Conservation (phyloP, 176 grass and related monocot species). For the Microstegium vimineum region DNA sequence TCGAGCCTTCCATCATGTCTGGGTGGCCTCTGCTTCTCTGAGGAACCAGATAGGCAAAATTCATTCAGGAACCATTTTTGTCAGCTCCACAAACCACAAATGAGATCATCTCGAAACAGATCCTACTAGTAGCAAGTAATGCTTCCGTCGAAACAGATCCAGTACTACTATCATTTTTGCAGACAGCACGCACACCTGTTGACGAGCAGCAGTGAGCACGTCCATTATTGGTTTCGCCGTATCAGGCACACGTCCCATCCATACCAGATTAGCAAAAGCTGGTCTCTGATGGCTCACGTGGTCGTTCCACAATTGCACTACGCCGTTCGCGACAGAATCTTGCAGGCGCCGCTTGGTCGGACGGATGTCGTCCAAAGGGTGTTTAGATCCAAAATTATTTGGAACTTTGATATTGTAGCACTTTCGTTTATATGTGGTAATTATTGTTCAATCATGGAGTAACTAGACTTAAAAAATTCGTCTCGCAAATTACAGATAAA, state of each 20-base stretch:
- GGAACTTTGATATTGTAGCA: too few species aligned
- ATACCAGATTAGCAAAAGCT: constrained; percentile 52
- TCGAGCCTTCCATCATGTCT: background rate
- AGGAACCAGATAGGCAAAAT: background rate
- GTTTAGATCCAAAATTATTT: too few species aligned
- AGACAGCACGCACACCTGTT: background rate
- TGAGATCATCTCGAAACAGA: background rate
- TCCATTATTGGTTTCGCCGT: constrained; percentile 19
- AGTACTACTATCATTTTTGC: background rate
- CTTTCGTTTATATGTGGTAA: too few species aligned
- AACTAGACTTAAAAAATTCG: too few species aligned
- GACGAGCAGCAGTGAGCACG: background rate
- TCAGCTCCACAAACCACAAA: background rate
- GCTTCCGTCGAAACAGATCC: background rate
- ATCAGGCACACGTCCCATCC: constrained; percentile 36
- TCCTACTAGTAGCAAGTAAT: background rate
- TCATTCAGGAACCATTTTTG: background rate
- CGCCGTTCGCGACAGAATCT: constrained; percentile 38
- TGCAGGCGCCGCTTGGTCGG: constrained; percentile 21
- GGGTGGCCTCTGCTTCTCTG: background rate
- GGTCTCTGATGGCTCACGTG: constrained; percentile 26
- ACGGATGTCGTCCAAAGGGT: background rate
- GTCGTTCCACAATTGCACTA: constrained; percentile 7
- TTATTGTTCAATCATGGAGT: too few species aligned
- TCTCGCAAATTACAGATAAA: too few species aligned